Base-by-base conservation (phyloP, 139 green algal genomes). In the Chlamydomonas sp. region DNA sequence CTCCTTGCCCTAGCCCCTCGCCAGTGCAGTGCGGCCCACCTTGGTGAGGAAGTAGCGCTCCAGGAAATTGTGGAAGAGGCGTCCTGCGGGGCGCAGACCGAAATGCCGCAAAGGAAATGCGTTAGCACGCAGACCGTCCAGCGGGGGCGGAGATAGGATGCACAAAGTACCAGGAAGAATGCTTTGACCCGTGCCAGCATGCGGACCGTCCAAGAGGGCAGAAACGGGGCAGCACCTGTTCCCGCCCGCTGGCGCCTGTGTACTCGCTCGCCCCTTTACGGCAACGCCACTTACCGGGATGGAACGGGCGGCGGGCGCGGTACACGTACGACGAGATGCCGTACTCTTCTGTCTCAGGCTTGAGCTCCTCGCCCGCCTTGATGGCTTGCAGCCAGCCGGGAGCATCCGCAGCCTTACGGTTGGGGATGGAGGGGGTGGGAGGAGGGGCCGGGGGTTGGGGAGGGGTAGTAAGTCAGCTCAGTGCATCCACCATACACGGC, bases 301-400 rank as follows among this genome's bases (percentile, higher is more conserved):
- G 95, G 90, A 97, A 97, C 68, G 93, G 93, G 66, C 67, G 80
- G 57, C 89, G 89, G 2, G 92, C 77, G 57, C 81, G 77, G 87
- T 96, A 97, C 6, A 97, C 90, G 71, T 95, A 97, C 85, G 63
- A 90, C n/a, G 49, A 72, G 59, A 97, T 95, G 63, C 93, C 95
- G 75, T 94, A 95, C 76, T 94, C 90, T 12, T 90, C 76, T 1
- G 92, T 93, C 69, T 94, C 58, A 4, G 58, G 58, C 16, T 6
- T 66, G 4, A 15, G 76, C 1, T 15, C 58, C 58, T 10, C 5
- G 16, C 60, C 58, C 10, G 74, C 5, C 76, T 64, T 66, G 58
- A 80, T 49, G 0, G 58, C 59, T 16, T 80, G 59, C 58, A 96
- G 87, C 95, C 95, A 98, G 18, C 95, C 95, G 5, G 95, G 80